Conservation (phyloP, 495 filamentous ascomycete genomes). For the Cladorrhinum samala region DNA sequence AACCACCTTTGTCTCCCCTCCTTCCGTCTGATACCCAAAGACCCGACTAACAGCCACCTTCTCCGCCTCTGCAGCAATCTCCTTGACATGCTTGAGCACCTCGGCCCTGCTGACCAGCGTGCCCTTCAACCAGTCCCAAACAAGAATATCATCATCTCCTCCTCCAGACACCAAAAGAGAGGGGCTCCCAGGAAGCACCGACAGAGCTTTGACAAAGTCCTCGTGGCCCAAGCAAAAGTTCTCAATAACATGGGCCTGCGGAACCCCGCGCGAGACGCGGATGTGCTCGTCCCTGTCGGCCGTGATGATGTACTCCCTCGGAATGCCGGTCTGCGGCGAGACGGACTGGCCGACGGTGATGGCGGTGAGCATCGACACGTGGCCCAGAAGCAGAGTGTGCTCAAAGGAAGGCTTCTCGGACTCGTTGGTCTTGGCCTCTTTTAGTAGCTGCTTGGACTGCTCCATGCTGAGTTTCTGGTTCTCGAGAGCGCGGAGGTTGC, state of each 20-base stretch:
- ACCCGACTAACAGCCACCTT: conserved; percentile 50
- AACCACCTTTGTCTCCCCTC: conserved; percentile 34
- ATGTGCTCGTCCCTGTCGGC: conserved; percentile 97
- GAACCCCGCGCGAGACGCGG: conserved; percentile 74
- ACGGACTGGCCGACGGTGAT: conserved; percentile 41
- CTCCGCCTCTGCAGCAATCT: conserved; percentile 20
- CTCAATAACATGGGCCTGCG: conserved; percentile 85
- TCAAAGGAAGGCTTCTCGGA: conserved; percentile 53
- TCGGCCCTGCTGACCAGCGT: conserved; percentile 47
- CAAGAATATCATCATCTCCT: conserved; percentile 67
- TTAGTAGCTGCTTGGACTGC: conserved; percentile 26
- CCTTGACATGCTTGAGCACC: conserved; percentile 37
- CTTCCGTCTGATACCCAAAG: conserved; percentile 19
- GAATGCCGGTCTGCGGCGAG: neutral
- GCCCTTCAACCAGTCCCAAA: conserved; percentile 74
- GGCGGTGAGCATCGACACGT: conserved; percentile 89
- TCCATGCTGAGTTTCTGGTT: conserved; percentile 56
- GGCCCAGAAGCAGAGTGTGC: conserved; percentile 72
- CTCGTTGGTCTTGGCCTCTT: conserved; percentile 38
- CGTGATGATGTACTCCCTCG: conserved; percentile 69
- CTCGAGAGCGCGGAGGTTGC: conserved; percentile 68
- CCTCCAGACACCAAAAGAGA: conserved; percentile 75
- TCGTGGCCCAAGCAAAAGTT: conserved; percentile 80
- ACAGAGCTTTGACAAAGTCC: conserved; percentile 72
- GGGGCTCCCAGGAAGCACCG: conserved; percentile 49